Percentiles rank a stretch among this genome's conserved stretches.
Conservation (phyloP, 371 early-diverging fungal species). For the Catenaria anguillulae region DNA sequence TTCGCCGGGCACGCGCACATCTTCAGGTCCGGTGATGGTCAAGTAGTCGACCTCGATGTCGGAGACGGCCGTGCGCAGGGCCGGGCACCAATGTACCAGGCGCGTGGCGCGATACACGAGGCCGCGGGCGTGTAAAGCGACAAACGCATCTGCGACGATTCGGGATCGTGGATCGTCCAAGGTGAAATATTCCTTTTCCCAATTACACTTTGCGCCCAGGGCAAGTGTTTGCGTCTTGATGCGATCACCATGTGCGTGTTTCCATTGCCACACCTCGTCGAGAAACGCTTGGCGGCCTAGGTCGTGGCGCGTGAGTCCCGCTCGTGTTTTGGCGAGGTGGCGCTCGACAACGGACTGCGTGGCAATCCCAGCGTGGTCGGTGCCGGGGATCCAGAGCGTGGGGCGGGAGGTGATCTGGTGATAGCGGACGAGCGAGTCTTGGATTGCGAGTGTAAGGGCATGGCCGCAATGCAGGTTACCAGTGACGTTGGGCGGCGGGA, state of each 20-base stretch:
- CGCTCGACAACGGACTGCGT: slow-evolving; percentile 94
- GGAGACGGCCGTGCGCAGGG: slow-evolving; percentile 81
- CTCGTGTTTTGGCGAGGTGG: slow-evolving; percentile 38
- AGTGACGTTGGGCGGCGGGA: slow-evolving; percentile 97
- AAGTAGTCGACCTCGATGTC: slow-evolving; percentile 85
- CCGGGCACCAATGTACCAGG: slow-evolving; percentile 91
- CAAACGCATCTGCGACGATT: slow-evolving; percentile 81
- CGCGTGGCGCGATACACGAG: slow-evolving; percentile 80
- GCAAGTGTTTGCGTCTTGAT: slow-evolving; percentile 48
- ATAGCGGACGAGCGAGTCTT: slow-evolving; percentile 79
- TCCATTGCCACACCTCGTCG: slow-evolving; percentile 46
- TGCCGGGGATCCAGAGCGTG: slow-evolving; percentile 83
- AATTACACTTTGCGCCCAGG: slow-evolving; percentile 74
- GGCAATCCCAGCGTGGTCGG: slow-evolving; percentile 97
- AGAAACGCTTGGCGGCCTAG: slow-evolving; percentile 42
- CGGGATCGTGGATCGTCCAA: slow-evolving; percentile 60
- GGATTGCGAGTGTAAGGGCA: slow-evolving; percentile 76
- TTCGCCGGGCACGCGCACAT: slow-evolving; percentile 52
- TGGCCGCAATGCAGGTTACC: slow-evolving; percentile 93
- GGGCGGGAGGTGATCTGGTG: slow-evolving; percentile 70
- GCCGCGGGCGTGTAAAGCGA: slow-evolving; percentile 67
- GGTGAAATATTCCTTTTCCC: slow-evolving; percentile 76
- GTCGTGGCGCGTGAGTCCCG: slow-evolving; percentile 24
- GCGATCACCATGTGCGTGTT: slow-evolving; percentile 28
- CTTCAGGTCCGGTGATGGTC: slow-evolving; percentile 41